phyloP scores from a whole-genome alignment of 2,329 filamentous ascomycete species.

The Claviceps pazoutovae region DNA sequence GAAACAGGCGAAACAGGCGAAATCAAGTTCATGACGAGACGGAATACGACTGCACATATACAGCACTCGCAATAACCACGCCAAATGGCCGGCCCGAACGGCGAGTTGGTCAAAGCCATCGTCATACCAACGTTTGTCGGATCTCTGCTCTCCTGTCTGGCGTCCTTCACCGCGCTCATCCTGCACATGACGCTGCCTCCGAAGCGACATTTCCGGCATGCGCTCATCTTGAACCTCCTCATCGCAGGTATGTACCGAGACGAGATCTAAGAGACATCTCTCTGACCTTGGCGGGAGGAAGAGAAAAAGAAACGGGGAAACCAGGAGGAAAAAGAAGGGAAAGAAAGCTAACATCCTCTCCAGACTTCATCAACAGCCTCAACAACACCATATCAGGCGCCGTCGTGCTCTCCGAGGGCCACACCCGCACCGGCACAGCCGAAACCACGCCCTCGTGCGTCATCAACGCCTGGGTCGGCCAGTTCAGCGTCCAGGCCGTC shows the following conservation, averaged over 20 bases:
- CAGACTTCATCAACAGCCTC: slow-evolving; percentile 27
- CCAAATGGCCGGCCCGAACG: neutral
- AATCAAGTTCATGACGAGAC: neutral
- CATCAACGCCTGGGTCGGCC: slow-evolving; percentile 29
- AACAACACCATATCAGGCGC: slow-evolving; percentile 29
- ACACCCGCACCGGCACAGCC: slow-evolving; percentile 13
- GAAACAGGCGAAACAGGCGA: neutral
- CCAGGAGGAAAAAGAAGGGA: too few species aligned
- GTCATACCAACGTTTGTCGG: slow-evolving; percentile 3
- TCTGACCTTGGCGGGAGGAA: too few species aligned
- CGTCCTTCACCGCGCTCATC: slow-evolving; percentile 1
- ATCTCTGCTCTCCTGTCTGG: slow-evolving; percentile 5
- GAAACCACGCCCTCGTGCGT: slow-evolving; percentile 15
- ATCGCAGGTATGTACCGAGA: slow-evolving; percentile 3
- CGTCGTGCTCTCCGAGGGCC: slow-evolving; percentile 16
- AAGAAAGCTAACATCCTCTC: neutral
- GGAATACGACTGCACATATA: neutral
- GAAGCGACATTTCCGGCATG: slow-evolving; percentile 7
- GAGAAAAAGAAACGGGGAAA: too few species aligned
- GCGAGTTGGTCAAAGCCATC: neutral
- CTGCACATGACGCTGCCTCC: slow-evolving; percentile 6
- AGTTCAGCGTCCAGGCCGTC: slow-evolving; percentile 29
- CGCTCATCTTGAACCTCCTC: slow-evolving; percentile 8
- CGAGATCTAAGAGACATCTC: too few species aligned
- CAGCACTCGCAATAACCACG: too few species aligned